Evolutionary conservation across 352 stramenopile species (phyloP).

Genomic region (Phytophthora kernoviae): DNA sequence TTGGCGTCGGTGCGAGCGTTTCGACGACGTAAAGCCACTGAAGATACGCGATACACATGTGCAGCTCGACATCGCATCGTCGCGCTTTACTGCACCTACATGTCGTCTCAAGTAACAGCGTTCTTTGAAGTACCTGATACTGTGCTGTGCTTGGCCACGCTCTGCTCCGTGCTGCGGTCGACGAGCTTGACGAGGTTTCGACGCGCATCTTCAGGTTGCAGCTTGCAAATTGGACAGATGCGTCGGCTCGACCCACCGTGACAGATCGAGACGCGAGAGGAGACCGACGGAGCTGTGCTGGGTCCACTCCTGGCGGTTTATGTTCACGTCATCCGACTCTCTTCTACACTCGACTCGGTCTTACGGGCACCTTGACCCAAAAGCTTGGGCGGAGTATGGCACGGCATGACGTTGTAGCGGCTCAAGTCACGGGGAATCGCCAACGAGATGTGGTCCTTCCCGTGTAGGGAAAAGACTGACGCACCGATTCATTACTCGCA

Average conservation of each 20-base stretch:
- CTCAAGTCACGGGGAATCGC: conserved; percentile 7
- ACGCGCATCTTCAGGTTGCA: conserved; percentile 1
- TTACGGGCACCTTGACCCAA: background rate
- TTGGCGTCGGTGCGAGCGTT: background rate
- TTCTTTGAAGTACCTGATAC: too few relatives aligned
- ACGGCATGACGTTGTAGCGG: too few relatives aligned
- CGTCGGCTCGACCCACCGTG: conserved; percentile 1
- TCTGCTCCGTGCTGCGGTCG: too few relatives aligned
- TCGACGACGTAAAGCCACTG: background rate
- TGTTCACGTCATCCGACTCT: conserved; percentile 22
- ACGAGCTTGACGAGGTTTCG: background rate
- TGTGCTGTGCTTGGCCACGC: too few relatives aligned
- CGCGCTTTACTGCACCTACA: background rate
- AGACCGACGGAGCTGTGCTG: conserved; percentile 2
- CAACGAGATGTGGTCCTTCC: conserved; percentile 16
- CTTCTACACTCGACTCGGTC: conserved; percentile 18
- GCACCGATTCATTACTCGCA: conserved; percentile 35
- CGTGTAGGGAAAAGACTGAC: conserved; percentile 27
- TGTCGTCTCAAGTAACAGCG: background rate
- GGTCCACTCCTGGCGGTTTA: conserved; percentile 17
- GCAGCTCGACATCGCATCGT: background rate
- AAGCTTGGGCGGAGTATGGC: background rate
- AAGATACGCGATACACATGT: background rate
- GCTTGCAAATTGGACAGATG: conserved; percentile 3
- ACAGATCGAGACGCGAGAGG: conserved; percentile 32